Evolutionary conservation across 2,329 filamentous ascomycete species (phyloP).

Genomic region (Penicillium sp.): DNA sequence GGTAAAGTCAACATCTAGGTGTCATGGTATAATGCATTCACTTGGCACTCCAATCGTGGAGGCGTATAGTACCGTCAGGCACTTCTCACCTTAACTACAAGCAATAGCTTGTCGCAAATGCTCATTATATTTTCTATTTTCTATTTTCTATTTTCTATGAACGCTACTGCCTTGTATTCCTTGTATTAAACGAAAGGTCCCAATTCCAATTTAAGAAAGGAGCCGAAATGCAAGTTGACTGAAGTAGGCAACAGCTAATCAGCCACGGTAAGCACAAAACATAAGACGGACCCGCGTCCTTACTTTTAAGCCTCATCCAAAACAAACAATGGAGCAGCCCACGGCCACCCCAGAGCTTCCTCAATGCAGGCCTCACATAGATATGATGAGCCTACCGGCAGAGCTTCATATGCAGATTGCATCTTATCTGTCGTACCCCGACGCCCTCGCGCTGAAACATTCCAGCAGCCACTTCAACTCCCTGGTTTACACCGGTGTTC

Average conservation of each 20-base stretch:
- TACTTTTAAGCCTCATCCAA: not conserved
- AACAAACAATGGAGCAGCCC: not conserved
- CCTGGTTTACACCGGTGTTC: constrained; percentile 64
- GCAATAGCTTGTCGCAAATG: not conserved
- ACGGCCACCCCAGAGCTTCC: not conserved
- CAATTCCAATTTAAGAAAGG: not conserved
- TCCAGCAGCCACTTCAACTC: constrained; percentile 62
- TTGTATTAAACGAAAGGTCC: not conserved
- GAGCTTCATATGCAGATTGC: constrained; percentile 67
- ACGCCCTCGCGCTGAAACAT: constrained; percentile 69
- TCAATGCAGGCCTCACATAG: constrained; percentile 1
- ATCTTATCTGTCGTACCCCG: constrained; percentile 63
- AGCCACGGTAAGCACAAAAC: too few relatives aligned
- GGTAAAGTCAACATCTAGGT: not conserved
- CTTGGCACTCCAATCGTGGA: not conserved
- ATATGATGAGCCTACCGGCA: constrained; percentile 57
- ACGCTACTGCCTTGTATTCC: not conserved
- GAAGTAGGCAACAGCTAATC: constrained; percentile 12
- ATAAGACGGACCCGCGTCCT: not conserved
- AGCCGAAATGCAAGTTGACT: not conserved
- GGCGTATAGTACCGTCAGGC: not conserved
- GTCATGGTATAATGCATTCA: not conserved
- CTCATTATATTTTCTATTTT: too few relatives aligned
- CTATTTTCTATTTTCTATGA: too few relatives aligned
- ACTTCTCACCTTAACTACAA: not conserved